These are phyloP conservation scores for Chytridium lagenaria DNA, from an alignment of 371 early-diverging fungal species.

Conservation along the genomic window DNA sequence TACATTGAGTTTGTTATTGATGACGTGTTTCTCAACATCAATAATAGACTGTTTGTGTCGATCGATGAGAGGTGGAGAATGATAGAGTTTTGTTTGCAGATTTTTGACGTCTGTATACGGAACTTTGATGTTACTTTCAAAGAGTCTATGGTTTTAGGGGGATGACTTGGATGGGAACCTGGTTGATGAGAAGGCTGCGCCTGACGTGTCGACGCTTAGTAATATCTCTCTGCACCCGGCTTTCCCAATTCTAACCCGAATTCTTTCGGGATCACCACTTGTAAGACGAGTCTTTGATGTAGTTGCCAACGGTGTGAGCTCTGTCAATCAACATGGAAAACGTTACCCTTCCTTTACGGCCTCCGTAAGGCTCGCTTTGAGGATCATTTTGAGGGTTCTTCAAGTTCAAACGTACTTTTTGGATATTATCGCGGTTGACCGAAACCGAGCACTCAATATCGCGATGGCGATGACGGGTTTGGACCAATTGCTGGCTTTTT, in stretches of 20 bases:
- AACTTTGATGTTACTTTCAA: slow-evolving; percentile 69
- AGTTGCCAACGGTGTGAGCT: slow-evolving; percentile 64
- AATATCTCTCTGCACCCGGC: slow-evolving; percentile 72
- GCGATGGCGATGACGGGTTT: slow-evolving; percentile 65
- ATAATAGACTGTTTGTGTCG: slow-evolving; percentile 69
- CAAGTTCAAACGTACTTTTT: slow-evolving; percentile 72
- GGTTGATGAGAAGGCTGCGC: background rate
- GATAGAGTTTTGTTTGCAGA: slow-evolving; percentile 70
- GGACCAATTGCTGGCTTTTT: slow-evolving; percentile 78
- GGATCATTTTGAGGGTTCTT: slow-evolving; percentile 71
- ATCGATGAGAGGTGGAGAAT: slow-evolving; percentile 80
- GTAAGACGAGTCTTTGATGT: slow-evolving; percentile 71
- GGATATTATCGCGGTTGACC: slow-evolving; percentile 61
- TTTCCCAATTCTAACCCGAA: slow-evolving; percentile 76
- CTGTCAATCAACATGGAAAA: slow-evolving; percentile 52
- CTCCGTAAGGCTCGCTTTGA: slow-evolving; percentile 55
- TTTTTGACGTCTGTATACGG: slow-evolving; percentile 79
- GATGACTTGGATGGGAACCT: background rate
- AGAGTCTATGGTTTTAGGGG: background rate
- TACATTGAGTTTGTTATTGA: slow-evolving; percentile 85
- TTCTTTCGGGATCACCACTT: slow-evolving; percentile 79
- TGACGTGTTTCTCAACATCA: slow-evolving; percentile 74
- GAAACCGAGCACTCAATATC: slow-evolving; percentile 2
- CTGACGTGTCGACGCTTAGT: background rate
- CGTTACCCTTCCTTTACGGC: slow-evolving; percentile 33